Evolutionary conservation across 2,329 filamentous ascomycete genomes (phyloP).

Genomic region (Verticillium alfalfae): DNA sequence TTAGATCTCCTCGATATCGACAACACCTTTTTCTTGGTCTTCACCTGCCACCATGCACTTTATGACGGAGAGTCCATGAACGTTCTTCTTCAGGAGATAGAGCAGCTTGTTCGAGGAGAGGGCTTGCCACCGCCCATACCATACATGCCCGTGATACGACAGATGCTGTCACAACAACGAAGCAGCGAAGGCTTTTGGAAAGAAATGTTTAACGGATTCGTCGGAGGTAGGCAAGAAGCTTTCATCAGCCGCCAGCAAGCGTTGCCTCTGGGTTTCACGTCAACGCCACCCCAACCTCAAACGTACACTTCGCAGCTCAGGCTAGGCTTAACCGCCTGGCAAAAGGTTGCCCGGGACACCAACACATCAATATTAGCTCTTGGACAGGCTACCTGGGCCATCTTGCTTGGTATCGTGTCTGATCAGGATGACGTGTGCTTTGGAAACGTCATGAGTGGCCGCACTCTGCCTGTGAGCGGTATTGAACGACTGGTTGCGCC

Average conservation of each 20-base stretch:
- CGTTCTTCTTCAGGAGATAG: slow-evolving; percentile 64
- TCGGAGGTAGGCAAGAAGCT: slow-evolving; percentile 15
- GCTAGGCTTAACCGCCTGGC: not conserved
- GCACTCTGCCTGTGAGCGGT: slow-evolving; percentile 59
- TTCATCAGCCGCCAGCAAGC: not conserved
- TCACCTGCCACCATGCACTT: slow-evolving; percentile 69
- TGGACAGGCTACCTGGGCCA: slow-evolving; percentile 69
- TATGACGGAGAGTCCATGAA: slow-evolving; percentile 80
- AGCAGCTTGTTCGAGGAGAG: slow-evolving; percentile 45
- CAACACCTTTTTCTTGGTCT: slow-evolving; percentile 33
- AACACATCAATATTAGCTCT: slow-evolving; percentile 57
- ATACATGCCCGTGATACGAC: slow-evolving; percentile 59
- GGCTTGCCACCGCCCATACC: slow-evolving; percentile 42
- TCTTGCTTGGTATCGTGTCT: slow-evolving; percentile 53
- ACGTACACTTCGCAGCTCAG: not conserved
- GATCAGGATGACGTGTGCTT: slow-evolving; percentile 68
- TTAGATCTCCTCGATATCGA: slow-evolving; percentile 32
- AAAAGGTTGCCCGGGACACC: not conserved
- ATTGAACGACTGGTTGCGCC: slow-evolving; percentile 75
- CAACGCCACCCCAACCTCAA: not conserved
- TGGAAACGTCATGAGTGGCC: slow-evolving; percentile 78
- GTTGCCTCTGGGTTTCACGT: not conserved
- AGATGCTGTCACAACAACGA: slow-evolving; percentile 43
- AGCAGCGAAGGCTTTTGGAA: slow-evolving; percentile 63
- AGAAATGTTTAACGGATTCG: slow-evolving; percentile 45